Evolutionary conservation across 371 early-diverging fungal species (phyloP).

Genomic region (Apophysomyces variabilis): DNA sequence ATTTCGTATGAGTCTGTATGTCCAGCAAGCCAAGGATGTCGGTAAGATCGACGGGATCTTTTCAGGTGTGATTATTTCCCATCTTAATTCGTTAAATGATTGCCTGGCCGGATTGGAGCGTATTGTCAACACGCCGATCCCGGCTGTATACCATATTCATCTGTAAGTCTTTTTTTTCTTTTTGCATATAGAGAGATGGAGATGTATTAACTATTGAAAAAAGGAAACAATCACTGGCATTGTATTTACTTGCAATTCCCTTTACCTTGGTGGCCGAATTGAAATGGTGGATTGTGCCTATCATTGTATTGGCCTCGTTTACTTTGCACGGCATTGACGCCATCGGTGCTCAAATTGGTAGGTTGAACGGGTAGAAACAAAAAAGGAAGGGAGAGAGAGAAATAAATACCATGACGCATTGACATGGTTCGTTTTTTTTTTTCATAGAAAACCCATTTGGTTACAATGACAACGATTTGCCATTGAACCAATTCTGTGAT

Average conservation of each 20-base stretch:
- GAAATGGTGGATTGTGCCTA: constrained; percentile 64
- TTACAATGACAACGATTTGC: constrained; percentile 56
- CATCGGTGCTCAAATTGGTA: constrained; percentile 55
- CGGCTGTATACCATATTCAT: constrained; percentile 79
- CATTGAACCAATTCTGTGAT: constrained; percentile 47
- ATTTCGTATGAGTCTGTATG: constrained; percentile 59
- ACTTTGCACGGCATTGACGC: constrained; percentile 77
- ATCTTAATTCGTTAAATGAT: constrained; percentile 63
- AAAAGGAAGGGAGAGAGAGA: not conserved
- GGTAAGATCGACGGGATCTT: constrained; percentile 56
- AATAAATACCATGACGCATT: not conserved
- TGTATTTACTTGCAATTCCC: constrained; percentile 72
- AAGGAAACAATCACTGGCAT: constrained; percentile 67
- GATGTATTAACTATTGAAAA: not conserved
- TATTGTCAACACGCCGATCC: constrained; percentile 80
- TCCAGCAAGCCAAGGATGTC: constrained; percentile 49
- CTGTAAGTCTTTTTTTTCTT: constrained; percentile 36
- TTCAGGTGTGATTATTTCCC: constrained; percentile 52
- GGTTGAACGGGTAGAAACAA: constrained; percentile 1
- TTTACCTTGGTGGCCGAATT: constrained; percentile 66
- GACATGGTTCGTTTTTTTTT: constrained; percentile 13
- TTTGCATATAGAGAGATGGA: no score
- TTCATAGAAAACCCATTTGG: constrained; percentile 75
- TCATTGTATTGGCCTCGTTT: constrained; percentile 65
- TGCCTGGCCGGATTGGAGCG: constrained; percentile 73